Evolutionary conservation across 495 filamentous ascomycete species (phyloP).

Genomic region (Hyaloscypha variabilis): DNA sequence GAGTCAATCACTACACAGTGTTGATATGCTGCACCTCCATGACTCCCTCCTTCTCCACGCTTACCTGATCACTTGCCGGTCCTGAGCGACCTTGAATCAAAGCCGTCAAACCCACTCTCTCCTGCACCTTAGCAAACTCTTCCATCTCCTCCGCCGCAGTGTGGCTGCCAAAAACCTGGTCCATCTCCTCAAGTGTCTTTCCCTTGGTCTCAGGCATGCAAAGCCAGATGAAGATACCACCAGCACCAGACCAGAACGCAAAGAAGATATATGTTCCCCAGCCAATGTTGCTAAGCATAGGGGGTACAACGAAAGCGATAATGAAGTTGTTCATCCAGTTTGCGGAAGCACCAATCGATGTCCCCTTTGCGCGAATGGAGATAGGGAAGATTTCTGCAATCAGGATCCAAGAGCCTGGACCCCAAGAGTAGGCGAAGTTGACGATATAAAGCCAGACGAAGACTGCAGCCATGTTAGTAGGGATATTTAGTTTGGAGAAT

Average conservation of each 20-base stretch:
- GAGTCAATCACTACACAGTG: conserved; percentile 4
- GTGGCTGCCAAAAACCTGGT: conserved; percentile 43
- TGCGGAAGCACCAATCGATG: conserved; percentile 28
- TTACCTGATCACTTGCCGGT: neutral
- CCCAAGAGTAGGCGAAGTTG: conserved; percentile 48
- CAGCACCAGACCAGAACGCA: conserved; percentile 26
- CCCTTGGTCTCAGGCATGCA: conserved; percentile 36
- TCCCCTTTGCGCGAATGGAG: conserved; percentile 58
- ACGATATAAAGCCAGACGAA: conserved; percentile 53
- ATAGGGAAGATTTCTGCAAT: conserved; percentile 66
- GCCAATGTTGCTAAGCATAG: conserved; percentile 26
- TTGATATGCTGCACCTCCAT: conserved; percentile 10
- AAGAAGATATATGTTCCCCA: conserved; percentile 38
- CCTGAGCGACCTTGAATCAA: neutral
- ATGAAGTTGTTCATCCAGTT: conserved; percentile 36
- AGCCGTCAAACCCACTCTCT: conserved; percentile 27
- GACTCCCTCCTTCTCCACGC: conserved; percentile 10
- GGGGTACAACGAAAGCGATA: conserved; percentile 28
- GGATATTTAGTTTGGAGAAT: conserved; percentile 52
- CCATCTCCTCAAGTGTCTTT: conserved; percentile 35
- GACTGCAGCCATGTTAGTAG: neutral
- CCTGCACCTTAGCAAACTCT: conserved; percentile 22
- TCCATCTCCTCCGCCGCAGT: conserved; percentile 41
- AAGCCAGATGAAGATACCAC: conserved; percentile 32
- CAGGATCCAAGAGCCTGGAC: conserved; percentile 57